These are phyloP conservation scores for Meyerozyma athensensis DNA, from an alignment of 1,139 yeast species.

Conservation along the genomic window DNA sequence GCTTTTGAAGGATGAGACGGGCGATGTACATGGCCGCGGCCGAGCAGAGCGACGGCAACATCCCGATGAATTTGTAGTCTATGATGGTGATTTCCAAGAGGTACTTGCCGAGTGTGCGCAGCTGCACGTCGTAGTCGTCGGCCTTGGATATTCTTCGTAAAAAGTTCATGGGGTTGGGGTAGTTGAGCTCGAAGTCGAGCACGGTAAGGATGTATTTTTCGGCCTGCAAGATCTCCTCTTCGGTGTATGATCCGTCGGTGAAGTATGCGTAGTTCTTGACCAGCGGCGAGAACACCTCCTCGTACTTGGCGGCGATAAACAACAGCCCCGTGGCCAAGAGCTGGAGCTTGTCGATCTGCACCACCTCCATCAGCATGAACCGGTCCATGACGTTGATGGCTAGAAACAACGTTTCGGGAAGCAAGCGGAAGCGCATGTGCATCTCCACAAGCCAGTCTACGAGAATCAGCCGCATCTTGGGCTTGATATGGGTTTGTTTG, in stretches of 20 bases:
- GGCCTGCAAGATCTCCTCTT: slow-evolving; percentile 81
- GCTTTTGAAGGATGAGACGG: slow-evolving; percentile 68
- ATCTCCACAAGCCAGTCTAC: slow-evolving; percentile 96
- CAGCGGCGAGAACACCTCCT: slow-evolving; percentile 89
- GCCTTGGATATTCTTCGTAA: slow-evolving; percentile 90
- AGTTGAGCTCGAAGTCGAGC: slow-evolving; percentile 73
- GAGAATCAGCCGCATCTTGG: slow-evolving; percentile 82
- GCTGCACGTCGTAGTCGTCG: slow-evolving; percentile 88
- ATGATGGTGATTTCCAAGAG: slow-evolving; percentile 76
- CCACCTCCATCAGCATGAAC: slow-evolving; percentile 74
- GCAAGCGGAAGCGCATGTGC: slow-evolving; percentile 77
- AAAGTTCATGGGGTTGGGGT: slow-evolving; percentile 94
- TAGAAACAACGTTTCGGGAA: slow-evolving; percentile 87
- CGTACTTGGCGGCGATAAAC: slow-evolving; percentile 92
- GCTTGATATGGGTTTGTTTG: slow-evolving; percentile 72
- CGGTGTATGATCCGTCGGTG: slow-evolving; percentile 80
- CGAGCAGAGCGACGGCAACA: slow-evolving; percentile 76
- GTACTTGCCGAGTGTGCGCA: slow-evolving; percentile 89
- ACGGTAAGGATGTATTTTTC: slow-evolving; percentile 79
- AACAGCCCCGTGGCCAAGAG: slow-evolving; percentile 85
- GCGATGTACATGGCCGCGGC: slow-evolving; percentile 93
- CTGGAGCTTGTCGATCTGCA: slow-evolving; percentile 81
- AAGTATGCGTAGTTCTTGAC: slow-evolving; percentile 84
- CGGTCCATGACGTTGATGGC: slow-evolving; percentile 91
- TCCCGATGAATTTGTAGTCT: slow-evolving; percentile 76